Evolutionary conservation across 768 basidiomycete genomes (phyloP), one percentile per base, ranked within the genome.

Genomic region (Saitozyma sp.): DNA sequence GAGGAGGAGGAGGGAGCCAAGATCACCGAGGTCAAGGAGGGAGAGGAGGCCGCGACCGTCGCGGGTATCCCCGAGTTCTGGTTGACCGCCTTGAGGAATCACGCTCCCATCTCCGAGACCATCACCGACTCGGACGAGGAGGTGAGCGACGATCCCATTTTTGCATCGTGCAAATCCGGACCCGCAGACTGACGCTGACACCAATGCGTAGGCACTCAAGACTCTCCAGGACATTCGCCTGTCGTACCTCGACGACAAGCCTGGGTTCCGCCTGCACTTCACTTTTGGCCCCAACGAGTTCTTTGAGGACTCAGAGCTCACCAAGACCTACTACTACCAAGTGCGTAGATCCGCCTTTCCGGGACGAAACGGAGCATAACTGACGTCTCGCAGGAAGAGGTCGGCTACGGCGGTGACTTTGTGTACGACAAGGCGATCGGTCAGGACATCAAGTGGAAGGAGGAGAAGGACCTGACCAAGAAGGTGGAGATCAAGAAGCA

Each of bases 401-500:
- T 94, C 49, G 91, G 90, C n/a, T 96, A 97, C 80, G 85, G 87
- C 50, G 95, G 95, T 73, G 95, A 98, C 83, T 96, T 95, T 75
- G 87, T 95, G 54, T 99, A 95, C 80, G 92, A 96, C 83, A 88
- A 86, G 64, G 92, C 95, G 52, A 86, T 91, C 74, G 95, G 95
- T 19, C 89, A 89, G 50, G 85, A 88, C 74, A 93, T 99, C 82
- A 86, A 88, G 80, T 99, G 95, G 95, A 95, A 95, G 82, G 93
- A 91, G 80, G 94, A 95, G 71, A 94, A 96, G 83, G 92, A 99
- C 81, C 84, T 99, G 61, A 99, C 95, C 56, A 92, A 92, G 82
- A 90, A 91, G 82, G 90, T 91, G 72, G 95, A 98, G 83, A 94
- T 97, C 80, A 96, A 95, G 85, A 97, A 96, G 84, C 95, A 98